phyloP scores from a whole-genome alignment of 1,284 basidiomycete species.

The Somion occarium region DNA sequence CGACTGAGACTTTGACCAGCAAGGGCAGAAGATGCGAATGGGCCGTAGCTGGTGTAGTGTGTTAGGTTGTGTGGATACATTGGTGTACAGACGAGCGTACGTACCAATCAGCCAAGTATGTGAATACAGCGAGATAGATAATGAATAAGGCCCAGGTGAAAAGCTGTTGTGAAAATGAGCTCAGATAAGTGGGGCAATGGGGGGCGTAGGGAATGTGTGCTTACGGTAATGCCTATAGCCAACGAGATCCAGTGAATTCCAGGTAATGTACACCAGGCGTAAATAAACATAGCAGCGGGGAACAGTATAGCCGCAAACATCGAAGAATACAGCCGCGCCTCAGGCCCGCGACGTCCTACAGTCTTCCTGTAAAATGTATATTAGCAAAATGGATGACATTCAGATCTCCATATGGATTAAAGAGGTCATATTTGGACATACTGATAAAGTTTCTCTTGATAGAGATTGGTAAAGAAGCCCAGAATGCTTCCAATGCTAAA shows the following conservation, averaged over 20 bases:
- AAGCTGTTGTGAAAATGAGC: slow-evolving; percentile 11
- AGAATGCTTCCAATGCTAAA: slow-evolving; percentile 57
- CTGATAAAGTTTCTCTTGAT: slow-evolving; percentile 67
- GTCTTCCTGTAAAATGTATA: slow-evolving; percentile 49
- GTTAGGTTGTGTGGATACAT: not conserved
- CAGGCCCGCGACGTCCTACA: slow-evolving; percentile 53
- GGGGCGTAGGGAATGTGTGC: slow-evolving; percentile 10
- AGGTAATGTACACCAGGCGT: slow-evolving; percentile 54
- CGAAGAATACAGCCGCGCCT: slow-evolving; percentile 69
- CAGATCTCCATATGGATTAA: not conserved
- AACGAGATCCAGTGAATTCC: slow-evolving; percentile 54
- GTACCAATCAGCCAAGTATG: slow-evolving; percentile 71
- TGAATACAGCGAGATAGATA: slow-evolving; percentile 64
- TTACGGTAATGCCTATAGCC: slow-evolving; percentile 48
- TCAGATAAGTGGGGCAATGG: not conserved
- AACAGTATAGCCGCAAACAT: slow-evolving; percentile 62
- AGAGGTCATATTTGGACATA: slow-evolving; percentile 25
- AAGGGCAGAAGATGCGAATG: slow-evolving; percentile 73
- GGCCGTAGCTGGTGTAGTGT: slow-evolving; percentile 46
- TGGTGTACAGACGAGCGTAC: slow-evolving; percentile 14
- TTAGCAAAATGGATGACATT: not conserved
- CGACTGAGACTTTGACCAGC: slow-evolving; percentile 74
- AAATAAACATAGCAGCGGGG: slow-evolving; percentile 63
- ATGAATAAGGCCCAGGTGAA: slow-evolving; percentile 52
- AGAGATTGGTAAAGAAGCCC: slow-evolving; percentile 53